phyloP scores from a whole-genome alignment of 1,284 basidiomycete genomes.

The Cutaneotrichosporon spelunceum region DNA sequence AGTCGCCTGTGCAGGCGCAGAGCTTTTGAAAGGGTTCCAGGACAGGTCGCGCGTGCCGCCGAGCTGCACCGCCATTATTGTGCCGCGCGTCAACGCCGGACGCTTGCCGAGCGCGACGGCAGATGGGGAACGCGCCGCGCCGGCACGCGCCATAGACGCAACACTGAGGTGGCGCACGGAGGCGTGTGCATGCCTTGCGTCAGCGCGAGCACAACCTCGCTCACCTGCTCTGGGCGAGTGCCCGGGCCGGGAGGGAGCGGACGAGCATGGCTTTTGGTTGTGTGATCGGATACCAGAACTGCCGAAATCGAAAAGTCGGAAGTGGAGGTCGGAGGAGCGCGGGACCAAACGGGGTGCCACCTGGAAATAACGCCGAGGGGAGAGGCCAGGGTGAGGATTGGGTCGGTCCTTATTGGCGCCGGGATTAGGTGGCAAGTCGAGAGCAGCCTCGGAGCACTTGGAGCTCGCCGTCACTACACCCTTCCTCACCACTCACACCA shows the following conservation, averaged over 20 bases:
- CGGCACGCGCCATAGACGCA: conserved; percentile 23
- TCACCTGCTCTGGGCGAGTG: conserved; percentile 19
- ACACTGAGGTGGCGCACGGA: conserved; percentile 26
- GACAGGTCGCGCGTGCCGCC: conserved; percentile 23
- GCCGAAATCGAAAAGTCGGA: neutral
- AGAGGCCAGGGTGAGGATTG: neutral
- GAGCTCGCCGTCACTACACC: neutral
- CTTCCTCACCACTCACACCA: conserved; percentile 20
- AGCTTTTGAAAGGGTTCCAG: conserved; percentile 33
- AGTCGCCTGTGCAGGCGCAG: conserved; percentile 6
- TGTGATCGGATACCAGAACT: neutral
- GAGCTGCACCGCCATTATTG: neutral
- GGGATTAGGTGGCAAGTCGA: neutral
- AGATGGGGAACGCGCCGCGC: conserved; percentile 30
- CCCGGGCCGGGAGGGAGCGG: conserved; percentile 20
- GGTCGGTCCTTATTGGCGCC: neutral
- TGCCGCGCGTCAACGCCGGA: conserved; percentile 21
- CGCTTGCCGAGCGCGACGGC: conserved; percentile 39
- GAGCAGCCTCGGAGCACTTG: neutral
- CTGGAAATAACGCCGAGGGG: neutral
- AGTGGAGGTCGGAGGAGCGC: neutral
- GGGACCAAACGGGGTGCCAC: neutral
- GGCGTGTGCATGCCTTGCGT: conserved; percentile 15
- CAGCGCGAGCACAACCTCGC: neutral
- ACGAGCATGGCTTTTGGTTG: conserved; percentile 17